phyloP scores from a whole-genome alignment of 75 land plant species.

The Pseudotsuga menziesii region DNA sequence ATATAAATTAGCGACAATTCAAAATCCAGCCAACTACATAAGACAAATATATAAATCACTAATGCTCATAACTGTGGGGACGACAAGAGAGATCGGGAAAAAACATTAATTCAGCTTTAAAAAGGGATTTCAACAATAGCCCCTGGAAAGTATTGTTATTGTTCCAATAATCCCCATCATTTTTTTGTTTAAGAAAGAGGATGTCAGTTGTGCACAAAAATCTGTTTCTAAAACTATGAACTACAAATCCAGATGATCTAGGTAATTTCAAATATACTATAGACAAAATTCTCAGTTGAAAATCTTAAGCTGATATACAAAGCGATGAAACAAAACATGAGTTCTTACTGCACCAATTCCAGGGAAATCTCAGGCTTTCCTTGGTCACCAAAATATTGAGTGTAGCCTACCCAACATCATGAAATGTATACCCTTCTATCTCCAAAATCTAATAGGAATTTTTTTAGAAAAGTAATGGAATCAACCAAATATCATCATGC shows the following conservation, averaged over 20 bases:
- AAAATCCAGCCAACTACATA: background rate
- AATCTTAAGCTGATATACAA: background rate
- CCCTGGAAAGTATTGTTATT: background rate
- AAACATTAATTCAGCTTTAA: background rate
- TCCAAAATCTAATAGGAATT: slow-evolving; percentile 6
- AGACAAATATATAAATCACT: background rate
- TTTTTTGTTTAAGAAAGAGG: background rate
- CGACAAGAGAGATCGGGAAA: background rate
- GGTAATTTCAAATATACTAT: background rate
- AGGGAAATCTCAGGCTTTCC: slow-evolving; percentile 5
- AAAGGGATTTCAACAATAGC: background rate
- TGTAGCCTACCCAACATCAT: slow-evolving; percentile 7
- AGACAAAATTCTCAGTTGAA: background rate
- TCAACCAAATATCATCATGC: background rate
- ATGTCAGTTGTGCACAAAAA: background rate
- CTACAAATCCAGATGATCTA: background rate
- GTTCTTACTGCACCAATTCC: slow-evolving; percentile 8
- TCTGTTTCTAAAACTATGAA: background rate
- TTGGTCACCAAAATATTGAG: slow-evolving; percentile 8
- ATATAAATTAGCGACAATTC: background rate
- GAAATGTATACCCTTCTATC: slow-evolving; percentile 8
- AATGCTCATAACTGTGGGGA: background rate
- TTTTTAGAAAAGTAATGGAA: slow-evolving; percentile 5
- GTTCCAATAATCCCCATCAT: background rate
- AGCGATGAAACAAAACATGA: slow-evolving; percentile 1